phyloP scores from a whole-genome alignment of 305 asterid species.

The Fraxinus paxiana region DNA sequence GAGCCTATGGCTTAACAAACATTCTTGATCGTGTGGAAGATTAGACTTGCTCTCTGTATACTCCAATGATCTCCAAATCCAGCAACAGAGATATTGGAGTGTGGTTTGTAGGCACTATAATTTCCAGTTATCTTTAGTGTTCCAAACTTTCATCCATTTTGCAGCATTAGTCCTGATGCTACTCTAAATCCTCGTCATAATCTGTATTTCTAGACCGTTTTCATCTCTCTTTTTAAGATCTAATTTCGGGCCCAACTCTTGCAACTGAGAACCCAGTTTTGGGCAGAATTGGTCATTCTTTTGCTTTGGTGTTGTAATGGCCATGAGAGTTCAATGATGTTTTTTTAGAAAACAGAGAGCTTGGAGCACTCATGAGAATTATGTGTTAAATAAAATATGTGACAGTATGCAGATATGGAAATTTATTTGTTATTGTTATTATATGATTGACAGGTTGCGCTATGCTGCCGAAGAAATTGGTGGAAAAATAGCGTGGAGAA shows the following conservation, averaged over 20 bases:
- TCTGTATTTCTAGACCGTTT: not conserved
- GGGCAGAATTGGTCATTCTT: not conserved
- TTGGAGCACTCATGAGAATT: not conserved
- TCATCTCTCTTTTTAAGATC: not conserved
- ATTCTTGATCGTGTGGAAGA: not conserved
- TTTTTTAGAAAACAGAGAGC: not conserved
- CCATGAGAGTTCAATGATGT: not conserved
- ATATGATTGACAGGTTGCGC: conserved; percentile 24
- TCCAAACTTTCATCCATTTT: not conserved
- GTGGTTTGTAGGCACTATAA: not conserved
- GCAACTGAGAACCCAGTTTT: not conserved
- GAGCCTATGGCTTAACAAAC: not conserved
- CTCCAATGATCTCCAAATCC: not conserved
- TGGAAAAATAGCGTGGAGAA: conserved; percentile 36
- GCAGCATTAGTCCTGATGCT: not conserved
- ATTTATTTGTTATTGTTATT: not conserved
- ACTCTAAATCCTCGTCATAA: not conserved
- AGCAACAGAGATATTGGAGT: not conserved
- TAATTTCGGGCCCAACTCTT: not conserved
- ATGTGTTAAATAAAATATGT: not conserved
- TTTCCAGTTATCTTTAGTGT: not conserved
- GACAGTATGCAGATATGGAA: not conserved
- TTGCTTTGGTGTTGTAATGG: not conserved
- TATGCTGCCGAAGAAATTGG: conserved; percentile 24
- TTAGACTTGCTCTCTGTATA: not conserved